Percentiles rank a stretch among this genome's conserved stretches.
phyloP scores from a whole-genome alignment of 495 filamentous ascomycete species.

The Podospora australis region DNA sequence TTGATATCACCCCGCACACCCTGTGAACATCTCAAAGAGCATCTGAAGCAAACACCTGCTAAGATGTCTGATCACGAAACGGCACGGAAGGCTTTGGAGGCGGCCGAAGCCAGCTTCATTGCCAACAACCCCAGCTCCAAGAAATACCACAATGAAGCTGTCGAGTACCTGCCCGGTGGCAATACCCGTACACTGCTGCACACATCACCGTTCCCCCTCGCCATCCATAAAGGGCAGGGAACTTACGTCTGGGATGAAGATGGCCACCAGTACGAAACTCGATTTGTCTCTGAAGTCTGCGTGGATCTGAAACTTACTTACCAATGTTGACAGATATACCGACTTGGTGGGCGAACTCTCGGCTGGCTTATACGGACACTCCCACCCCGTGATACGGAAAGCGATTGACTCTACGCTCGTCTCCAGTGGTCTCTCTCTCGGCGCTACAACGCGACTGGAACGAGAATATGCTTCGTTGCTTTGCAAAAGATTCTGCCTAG shows the following conservation, averaged over 20 bases:
- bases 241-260: constrained; percentile 38
- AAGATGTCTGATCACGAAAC: not conserved
- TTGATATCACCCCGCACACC: not conserved
- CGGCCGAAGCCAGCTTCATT: constrained; percentile 27
- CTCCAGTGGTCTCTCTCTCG: constrained; percentile 35
- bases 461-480: constrained; percentile 32
- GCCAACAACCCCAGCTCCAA: constrained; percentile 31
- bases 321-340: constrained; percentile 23
- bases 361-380: constrained; percentile 51
- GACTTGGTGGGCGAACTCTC: constrained; percentile 49
- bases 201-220: constrained; percentile 50
- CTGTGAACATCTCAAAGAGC: too few relatives aligned
- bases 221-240: constrained; percentile 34
- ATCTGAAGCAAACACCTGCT: not conserved
- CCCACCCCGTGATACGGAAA: constrained; percentile 34
- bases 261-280: constrained; percentile 29
- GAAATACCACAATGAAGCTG: constrained; percentile 31
- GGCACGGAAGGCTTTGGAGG: constrained; percentile 19
- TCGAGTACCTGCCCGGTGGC: constrained; percentile 47
- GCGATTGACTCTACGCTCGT: constrained; percentile 33
- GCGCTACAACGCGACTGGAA: constrained; percentile 37
- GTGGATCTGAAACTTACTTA: not conserved
- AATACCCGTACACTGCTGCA: constrained; percentile 56
- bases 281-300: not conserved
- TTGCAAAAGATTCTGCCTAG: constrained; percentile 37